Evolutionary conservation across 306 rosid genomes (phyloP).

Genomic region (Fragaria vesca): DNA sequence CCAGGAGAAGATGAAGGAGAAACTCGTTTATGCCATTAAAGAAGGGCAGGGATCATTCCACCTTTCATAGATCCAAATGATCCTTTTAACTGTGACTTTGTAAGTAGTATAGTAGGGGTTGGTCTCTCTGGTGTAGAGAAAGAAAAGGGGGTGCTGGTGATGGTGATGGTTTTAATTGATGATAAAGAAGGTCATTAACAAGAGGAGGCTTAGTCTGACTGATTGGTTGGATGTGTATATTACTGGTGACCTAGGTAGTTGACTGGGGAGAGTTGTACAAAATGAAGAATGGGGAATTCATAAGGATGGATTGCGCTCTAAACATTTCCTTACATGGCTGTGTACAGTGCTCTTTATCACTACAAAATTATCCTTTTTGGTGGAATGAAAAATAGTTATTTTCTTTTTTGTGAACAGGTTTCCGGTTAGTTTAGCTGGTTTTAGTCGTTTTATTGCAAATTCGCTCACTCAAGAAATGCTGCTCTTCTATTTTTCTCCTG

Average conservation of each 20-base stretch:
- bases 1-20: constrained; percentile 94
- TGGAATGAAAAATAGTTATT: not conserved
- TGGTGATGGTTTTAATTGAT: constrained; percentile 24
- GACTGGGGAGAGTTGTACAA: constrained; percentile 3
- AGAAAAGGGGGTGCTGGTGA: constrained; percentile 26
- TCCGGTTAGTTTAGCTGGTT: not conserved
- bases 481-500: not conserved
- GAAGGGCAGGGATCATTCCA: constrained; percentile 99
- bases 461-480: not conserved
- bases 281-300: not conserved
- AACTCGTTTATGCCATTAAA: constrained; percentile 79
- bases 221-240: constrained; percentile 56
- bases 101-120: constrained; percentile 46
- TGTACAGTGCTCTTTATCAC: constrained; percentile 34
- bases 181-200: constrained; percentile 40
- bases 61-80: constrained; percentile 57
- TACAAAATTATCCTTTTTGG: not conserved
- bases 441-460: too few relatives aligned
- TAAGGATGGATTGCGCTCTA: constrained; percentile 28
- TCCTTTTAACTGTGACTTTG: constrained; percentile 49
- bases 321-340: constrained; percentile 35
- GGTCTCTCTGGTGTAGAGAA: constrained; percentile 47
- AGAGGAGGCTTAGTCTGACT: constrained; percentile 50
- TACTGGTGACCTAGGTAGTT: constrained; percentile 44
- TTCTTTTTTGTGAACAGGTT: not conserved